These are phyloP conservation scores for Periglandula ipomoeae DNA, from an alignment of 2,329 filamentous ascomycete species.

Conservation along the genomic window DNA sequence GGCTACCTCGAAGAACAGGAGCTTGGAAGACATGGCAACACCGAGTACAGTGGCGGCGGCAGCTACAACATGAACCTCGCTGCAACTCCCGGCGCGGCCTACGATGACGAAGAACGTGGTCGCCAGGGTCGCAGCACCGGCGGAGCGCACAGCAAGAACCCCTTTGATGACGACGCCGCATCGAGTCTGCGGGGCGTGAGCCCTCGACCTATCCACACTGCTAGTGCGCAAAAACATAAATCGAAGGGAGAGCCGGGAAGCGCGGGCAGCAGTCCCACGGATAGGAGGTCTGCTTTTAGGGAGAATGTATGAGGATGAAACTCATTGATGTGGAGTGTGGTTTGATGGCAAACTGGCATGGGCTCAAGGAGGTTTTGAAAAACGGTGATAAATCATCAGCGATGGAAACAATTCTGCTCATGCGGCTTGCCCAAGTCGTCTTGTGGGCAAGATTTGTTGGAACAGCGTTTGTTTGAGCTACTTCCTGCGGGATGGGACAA, in stretches of 20 bases:
- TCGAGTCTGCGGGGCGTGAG: constrained; percentile 63
- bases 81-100: constrained; percentile 22
- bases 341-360: background rate
- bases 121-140: constrained; percentile 26
- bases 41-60: constrained; percentile 25
- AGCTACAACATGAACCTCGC: constrained; percentile 43
- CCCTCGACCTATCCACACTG: constrained; percentile 59
- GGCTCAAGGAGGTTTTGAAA: background rate
- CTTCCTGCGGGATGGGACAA: too few species aligned
- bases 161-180: constrained; percentile 63
- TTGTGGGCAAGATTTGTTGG: too few species aligned
- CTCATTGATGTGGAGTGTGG: background rate
- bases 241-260: constrained; percentile 25
- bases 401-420: background rate
- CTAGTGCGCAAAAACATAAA: constrained; percentile 19
- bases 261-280: constrained; percentile 49
- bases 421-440: too few species aligned
- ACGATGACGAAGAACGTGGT: constrained; percentile 21
- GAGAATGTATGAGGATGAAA: constrained; percentile 49
- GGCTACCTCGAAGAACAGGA: constrained; percentile 73
- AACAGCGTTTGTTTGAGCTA: background rate
- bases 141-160: constrained; percentile 35
- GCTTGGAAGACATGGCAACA: constrained; percentile 39
- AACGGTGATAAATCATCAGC: background rate
- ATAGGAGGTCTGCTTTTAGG: constrained; percentile 60